Evolutionary conservation across 106 monocot genomes (phyloP), one percentile per base, ranked within the genome.

Genomic region (Dioscorea dumetorum): DNA sequence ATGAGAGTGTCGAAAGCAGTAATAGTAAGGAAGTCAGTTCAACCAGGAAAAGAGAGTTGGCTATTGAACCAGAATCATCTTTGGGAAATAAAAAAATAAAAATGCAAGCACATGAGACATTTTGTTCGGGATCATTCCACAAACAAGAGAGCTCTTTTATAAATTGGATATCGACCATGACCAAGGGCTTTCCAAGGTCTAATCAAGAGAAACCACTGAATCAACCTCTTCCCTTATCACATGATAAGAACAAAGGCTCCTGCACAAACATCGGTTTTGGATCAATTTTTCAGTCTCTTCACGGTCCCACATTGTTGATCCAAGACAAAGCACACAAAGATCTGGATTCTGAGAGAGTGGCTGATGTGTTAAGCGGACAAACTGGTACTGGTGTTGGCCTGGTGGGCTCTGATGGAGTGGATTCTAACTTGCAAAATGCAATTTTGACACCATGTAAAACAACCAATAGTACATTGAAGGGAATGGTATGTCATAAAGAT

Each of bases 121-220:
- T 66, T 48, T 56, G n/a, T 19, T 70, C 77, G 22, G 74, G 68
- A 16, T 56, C 63, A 33, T 63, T 70, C 8, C 12, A 28, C 13
- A 79, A 62, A 50, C 56, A 72, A 22, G 73, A 51, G 28, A 84
- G 78, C 49, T 93, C 93, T 52, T 93, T 93, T 69, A 72, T 81
- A 62, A 88, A 88, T 64, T 93, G 88, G 88, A 72, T 93, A 18
- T 81, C 85, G 15, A 35, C 80, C 50, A 70, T 93, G 59, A 78
- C 76, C 2, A 85, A 77, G 33, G 78, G 83, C 4, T 49, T 71
- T 64, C 50, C 41, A 1, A 28, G 53, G 51, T 72, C 66, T 70
- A 14, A 66, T 60, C 64, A 70, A 61, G 49, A 62, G 18, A 41
- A 28, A 20, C 48, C 52, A 17, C 33, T 79, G 48, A 8, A 63